These are phyloP conservation scores for Capsicum rhomboideum DNA, from an alignment of 257 asterid species.

Conservation along the genomic window DNA sequence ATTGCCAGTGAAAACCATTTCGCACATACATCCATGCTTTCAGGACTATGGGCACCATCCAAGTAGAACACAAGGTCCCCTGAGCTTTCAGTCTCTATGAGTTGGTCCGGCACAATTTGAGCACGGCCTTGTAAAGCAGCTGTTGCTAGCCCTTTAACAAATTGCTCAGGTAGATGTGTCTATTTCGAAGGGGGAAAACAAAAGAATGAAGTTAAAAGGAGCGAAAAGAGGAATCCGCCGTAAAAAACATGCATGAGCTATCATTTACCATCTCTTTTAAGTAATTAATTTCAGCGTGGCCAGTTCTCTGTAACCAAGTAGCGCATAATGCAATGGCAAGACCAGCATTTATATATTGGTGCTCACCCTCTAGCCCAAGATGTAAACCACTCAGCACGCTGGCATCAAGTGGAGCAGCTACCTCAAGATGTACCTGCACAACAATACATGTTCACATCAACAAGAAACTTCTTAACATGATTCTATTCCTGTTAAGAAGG, in stretches of 20 bases:
- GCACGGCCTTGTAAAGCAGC: constrained; percentile 95
- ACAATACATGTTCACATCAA: constrained; percentile 12
- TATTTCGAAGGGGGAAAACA: constrained; percentile 10
- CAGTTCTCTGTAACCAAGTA: constrained; percentile 89
- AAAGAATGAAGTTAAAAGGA: neutral
- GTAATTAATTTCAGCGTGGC: constrained; percentile 70
- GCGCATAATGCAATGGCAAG: constrained; percentile 92
- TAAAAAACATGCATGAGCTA: neutral
- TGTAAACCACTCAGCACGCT: constrained; percentile 48
- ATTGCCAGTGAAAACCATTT: constrained; percentile 79
- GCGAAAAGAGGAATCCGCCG: neutral
- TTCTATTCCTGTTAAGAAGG: neutral
- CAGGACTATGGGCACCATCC: constrained; percentile 99
- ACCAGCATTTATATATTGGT: constrained; percentile 89
- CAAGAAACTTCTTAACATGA: neutral
- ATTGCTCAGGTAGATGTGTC: constrained; percentile 86
- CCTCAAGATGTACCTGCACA: constrained; percentile 74
- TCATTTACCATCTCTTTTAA: constrained; percentile 64
- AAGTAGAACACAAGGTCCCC: constrained; percentile 78
- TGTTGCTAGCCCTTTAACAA: constrained; percentile 64
- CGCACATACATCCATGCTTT: constrained; percentile 99
- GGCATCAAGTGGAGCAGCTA: constrained; percentile 70
- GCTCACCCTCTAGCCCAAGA: constrained; percentile 97
- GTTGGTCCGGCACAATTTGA: constrained; percentile 66
- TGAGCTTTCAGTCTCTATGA: constrained; percentile 51